Evolutionary conservation across 202 grass and related monocot species (phyloP).

Genomic region (Saccharum hybrid): DNA sequence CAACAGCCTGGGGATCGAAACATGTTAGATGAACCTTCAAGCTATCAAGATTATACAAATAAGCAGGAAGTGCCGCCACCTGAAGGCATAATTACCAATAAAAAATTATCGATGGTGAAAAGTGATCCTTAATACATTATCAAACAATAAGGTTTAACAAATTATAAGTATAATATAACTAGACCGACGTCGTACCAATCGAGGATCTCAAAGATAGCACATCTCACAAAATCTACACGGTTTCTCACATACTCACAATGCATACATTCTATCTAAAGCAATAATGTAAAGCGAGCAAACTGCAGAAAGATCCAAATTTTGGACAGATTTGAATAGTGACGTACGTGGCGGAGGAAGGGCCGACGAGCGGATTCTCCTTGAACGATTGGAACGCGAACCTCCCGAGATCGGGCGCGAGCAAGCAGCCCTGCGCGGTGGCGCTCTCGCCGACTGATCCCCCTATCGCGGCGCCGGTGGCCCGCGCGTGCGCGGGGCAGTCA

Average conservation of each 20-base stretch:
- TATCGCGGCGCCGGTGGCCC: conserved; percentile 41
- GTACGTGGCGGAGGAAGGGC: conserved; percentile 80
- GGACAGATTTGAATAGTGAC: neutral
- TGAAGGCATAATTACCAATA: neutral
- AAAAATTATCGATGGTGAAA: conserved; percentile 18
- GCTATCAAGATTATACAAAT: neutral
- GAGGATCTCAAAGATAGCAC: neutral
- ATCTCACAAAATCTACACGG: conserved; percentile 14
- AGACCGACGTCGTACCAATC: neutral
- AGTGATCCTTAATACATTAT: neutral
- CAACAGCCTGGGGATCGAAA: conserved; percentile 63
- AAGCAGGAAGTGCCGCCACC: neutral
- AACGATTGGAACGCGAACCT: conserved; percentile 96
- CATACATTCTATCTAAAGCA: conserved; percentile 10
- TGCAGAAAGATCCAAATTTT: conserved; percentile 24
- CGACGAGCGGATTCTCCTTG: conserved; percentile 83
- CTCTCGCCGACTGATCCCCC: conserved; percentile 47
- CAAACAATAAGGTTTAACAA: conserved; percentile 3
- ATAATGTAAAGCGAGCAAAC: conserved; percentile 1
- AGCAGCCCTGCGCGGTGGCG: conserved; percentile 53
- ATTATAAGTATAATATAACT: too few species aligned
- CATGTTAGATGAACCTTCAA: conserved; percentile 33
- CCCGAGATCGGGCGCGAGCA: conserved; percentile 59
- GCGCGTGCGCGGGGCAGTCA: conserved; percentile 66
- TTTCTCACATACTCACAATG: neutral